Percentiles rank a stretch among this genome's conserved stretches.
Evolutionary conservation across 306 rosid genomes (phyloP).

Genomic region (Sindora glabra): DNA sequence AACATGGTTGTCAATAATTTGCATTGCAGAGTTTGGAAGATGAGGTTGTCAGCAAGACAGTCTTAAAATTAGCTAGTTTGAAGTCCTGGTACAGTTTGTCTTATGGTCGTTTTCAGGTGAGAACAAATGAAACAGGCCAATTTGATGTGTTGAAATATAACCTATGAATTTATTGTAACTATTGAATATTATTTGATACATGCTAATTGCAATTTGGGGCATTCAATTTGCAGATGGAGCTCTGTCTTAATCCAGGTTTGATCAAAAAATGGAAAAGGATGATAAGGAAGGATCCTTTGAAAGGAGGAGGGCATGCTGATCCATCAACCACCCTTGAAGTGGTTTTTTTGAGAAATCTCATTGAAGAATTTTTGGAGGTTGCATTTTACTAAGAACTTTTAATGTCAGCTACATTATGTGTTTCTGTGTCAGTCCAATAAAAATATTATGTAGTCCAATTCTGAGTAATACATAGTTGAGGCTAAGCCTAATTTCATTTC

Average conservation of each 20-base stretch:
- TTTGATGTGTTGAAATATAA: neutral
- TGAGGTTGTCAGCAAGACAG: conserved; percentile 78
- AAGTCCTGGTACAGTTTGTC: conserved; percentile 92
- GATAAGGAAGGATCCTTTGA: conserved; percentile 64
- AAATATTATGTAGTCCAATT: neutral
- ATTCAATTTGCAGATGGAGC: conserved; percentile 68
- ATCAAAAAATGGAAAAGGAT: conserved; percentile 95
- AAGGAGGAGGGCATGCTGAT: conserved; percentile 55
- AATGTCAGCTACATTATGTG: neutral
- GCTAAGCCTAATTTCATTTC: neutral
- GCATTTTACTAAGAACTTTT: conserved; percentile 11
- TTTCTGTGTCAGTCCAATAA: neutral
- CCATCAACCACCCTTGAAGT: conserved; percentile 65
- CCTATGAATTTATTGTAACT: neutral
- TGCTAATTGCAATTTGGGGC: conserved; percentile 7
- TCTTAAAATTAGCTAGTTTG: conserved; percentile 76
- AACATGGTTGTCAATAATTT: neutral
- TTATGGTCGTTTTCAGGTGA: conserved; percentile 94
- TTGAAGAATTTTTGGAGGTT: conserved; percentile 92
- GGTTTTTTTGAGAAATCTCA: conserved; percentile 67
- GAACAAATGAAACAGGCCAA: neutral
- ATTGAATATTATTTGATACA: conserved; percentile 4
- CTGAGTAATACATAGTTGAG: neutral
- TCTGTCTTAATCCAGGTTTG: conserved; percentile 73
- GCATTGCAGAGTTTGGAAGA: conserved; percentile 89